phyloP scores from a whole-genome alignment of 2,329 filamentous ascomycete species.

The Leptodontidium sp. region DNA sequence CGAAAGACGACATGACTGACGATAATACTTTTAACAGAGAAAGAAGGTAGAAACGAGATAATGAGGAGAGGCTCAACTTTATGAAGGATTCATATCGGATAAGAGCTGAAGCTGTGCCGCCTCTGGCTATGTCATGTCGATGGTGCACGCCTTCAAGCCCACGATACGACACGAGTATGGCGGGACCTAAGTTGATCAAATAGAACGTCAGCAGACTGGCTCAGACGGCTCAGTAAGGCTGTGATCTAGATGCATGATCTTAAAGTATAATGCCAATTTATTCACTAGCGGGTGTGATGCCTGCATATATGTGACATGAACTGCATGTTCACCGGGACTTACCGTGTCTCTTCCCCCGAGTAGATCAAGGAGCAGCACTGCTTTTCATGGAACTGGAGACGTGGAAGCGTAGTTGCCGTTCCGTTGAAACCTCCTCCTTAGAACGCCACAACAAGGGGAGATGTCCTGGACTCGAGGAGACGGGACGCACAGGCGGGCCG shows the following conservation, averaged over 20 bases:
- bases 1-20: neutral
- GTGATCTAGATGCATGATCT: neutral
- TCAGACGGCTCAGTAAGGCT: constrained; percentile 8
- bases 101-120: constrained; percentile 7
- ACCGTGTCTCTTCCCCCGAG: neutral
- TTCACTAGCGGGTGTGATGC: constrained; percentile 1
- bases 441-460: constrained; percentile 2
- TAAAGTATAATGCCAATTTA: neutral
- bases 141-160: constrained; percentile 4
- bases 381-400: neutral
- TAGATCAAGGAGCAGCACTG: constrained; percentile 4
- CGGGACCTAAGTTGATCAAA: neutral
- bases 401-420: neutral
- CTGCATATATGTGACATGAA: neutral
- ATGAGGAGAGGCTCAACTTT: neutral
- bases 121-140: constrained; percentile 1
- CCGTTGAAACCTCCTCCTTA: neutral
- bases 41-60: neutral
- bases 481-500: neutral
- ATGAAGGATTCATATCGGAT: constrained; percentile 1
- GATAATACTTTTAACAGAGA: neutral
- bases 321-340: neutral
- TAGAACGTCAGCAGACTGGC: neutral
- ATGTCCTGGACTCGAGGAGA: neutral
- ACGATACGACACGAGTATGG: neutral